Evolutionary conservation across 805 yeast genomes (phyloP), one percentile per base, ranked within the genome.

Genomic region (Maudiozyma serrabonitensis): DNA sequence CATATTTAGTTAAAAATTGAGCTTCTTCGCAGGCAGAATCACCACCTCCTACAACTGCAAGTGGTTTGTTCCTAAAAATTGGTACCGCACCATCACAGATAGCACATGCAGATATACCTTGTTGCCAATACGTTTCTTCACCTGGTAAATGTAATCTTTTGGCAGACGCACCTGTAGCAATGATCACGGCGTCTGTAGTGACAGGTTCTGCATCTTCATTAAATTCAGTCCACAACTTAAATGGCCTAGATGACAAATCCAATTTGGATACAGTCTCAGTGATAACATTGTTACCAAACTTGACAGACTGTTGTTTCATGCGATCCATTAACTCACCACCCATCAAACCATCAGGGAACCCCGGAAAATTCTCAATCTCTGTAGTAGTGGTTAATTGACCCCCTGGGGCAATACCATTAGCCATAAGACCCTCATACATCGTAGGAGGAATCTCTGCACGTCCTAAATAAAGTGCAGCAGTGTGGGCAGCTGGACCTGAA

Each of bases 1-100:
- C 99, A 71, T 93, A 93, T 71, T 93, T 93, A 62, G 99, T 93
- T 69, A 93, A 78, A 73, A 93, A 93, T 57, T 87, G 74, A 32
- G 99, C 99, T 75, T 93, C 99, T 75, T 93, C 99, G 71, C 98
- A 95, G 18, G 99, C 99, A 58, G 97, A 89, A 72, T 93, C 99
- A 69, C 99, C 99, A 58, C 99, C 99, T 52, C 99, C 99, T 58
- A 93, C 75, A 50, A 93, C 99, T 25, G 96, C 98, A 67, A 93
- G 79, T 39, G 99, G 98, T 72, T 89, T 86, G 77, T 93, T 86
- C 78, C 98, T 87, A 76, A 93, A 93, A 61, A 93, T 90, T 60
- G 99, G 99, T 46, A 93, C 95, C 34, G 99, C 99, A 71, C 99
- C 99, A 68, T 93, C 99, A 74, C 99, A 93, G 54, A 93, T 99